Evolutionary conservation across 108 stramenopile species (phyloP).

Genomic region (Discostella stelligeroides): DNA sequence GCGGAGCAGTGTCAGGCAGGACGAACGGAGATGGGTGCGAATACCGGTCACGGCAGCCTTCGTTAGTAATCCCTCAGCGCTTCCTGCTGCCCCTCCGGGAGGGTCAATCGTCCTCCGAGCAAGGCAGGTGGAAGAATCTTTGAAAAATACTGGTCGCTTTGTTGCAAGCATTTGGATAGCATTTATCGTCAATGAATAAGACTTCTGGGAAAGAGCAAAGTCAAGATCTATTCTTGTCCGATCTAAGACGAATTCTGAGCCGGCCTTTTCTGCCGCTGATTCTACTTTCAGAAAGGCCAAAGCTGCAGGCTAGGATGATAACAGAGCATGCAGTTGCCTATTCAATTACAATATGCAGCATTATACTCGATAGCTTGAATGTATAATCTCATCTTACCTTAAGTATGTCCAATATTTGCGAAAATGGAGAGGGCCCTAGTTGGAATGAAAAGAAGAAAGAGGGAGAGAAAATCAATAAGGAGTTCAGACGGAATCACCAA

Average conservation of each 20-base stretch:
- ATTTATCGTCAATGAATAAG: conserved; percentile 83
- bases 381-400: conserved; percentile 50
- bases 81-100: conserved; percentile 49
- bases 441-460: conserved; percentile 21
- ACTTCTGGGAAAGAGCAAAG: conserved; percentile 80
- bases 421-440: conserved; percentile 61
- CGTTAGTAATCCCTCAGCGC: conserved; percentile 35
- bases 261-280: conserved; percentile 55
- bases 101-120: conserved; percentile 75
- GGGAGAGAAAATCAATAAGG: not conserved
- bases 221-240: conserved; percentile 71
- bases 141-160: conserved; percentile 82
- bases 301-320: conserved; percentile 60
- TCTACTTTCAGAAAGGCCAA: conserved; percentile 83
- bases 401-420: conserved; percentile 72
- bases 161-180: conserved; percentile 76
- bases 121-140: conserved; percentile 76
- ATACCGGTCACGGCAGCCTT: conserved; percentile 60
- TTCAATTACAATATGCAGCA: too few species aligned
- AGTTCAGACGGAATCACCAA: too few species aligned
- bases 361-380: too few species aligned
- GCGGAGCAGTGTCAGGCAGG: conserved; percentile 81
- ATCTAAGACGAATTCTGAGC: conserved; percentile 36
- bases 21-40: conserved; percentile 68
- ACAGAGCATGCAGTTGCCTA: too few species aligned